A percentile compares a stretch with the other conserved stretches of the same genome.
Evolutionary conservation across 495 filamentous ascomycete species (phyloP).

Genomic region (Xylaria bambusicola): DNA sequence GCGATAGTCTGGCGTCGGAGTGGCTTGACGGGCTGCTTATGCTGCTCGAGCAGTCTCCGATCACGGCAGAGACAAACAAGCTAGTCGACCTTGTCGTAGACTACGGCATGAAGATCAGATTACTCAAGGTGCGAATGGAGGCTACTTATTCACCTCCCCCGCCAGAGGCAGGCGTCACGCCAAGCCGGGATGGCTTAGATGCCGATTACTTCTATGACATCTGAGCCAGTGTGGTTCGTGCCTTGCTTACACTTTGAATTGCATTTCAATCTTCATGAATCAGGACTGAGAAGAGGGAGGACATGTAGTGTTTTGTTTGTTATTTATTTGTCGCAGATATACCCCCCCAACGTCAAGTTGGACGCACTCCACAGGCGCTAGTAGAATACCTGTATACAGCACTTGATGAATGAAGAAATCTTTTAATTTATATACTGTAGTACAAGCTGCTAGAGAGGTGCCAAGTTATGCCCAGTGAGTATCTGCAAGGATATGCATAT

Average conservation of each 20-base stretch:
- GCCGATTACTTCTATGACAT: constrained; percentile 73
- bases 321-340: constrained; percentile 12
- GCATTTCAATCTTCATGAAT: background rate
- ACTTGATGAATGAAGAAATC: background rate
- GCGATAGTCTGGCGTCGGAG: constrained; percentile 84
- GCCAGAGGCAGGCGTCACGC: constrained; percentile 53
- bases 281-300: background rate
- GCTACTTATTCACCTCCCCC: constrained; percentile 61
- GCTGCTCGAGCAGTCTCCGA: constrained; percentile 91
- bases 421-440: too few species aligned
- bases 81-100: constrained; percentile 80
- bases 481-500: too few species aligned
- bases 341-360: constrained; percentile 15
- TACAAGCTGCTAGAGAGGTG: too few species aligned
- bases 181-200: constrained; percentile 62
- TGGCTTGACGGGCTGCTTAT: constrained; percentile 97
- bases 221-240: constrained; percentile 31
- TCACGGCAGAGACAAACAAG: constrained; percentile 93
- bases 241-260: background rate
- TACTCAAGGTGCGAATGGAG: constrained; percentile 91
- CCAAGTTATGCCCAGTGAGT: too few species aligned
- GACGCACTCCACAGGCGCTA: background rate
- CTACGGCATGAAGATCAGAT: constrained; percentile 88
- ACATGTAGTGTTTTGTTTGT: constrained; percentile 8
- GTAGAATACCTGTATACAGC: background rate